Conservation (phyloP, 768 basidiomycete genomes). For the Serendipita sp. region DNA sequence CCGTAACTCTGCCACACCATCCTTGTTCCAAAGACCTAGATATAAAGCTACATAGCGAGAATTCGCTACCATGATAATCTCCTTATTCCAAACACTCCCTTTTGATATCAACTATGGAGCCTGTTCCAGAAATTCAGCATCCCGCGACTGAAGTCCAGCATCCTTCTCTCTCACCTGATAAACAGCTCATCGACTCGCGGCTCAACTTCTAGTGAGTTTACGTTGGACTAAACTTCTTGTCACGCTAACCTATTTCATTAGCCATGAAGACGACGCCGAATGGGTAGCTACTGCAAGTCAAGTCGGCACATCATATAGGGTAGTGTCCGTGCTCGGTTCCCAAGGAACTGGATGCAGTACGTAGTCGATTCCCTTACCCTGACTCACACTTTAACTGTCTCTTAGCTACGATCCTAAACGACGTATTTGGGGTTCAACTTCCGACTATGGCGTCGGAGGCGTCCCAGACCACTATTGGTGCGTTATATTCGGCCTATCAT, state of each 20-base stretch:
- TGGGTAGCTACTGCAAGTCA: not conserved
- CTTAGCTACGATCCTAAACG: not conserved
- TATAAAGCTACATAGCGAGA: too few species aligned
- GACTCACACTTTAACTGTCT: not conserved
- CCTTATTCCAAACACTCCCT: too few species aligned
- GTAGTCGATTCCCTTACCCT: not conserved
- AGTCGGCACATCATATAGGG: not conserved
- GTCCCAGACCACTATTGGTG: not conserved
- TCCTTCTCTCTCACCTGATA: too few species aligned
- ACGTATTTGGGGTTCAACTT: not conserved
- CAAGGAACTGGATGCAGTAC: not conserved
- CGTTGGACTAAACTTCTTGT: too few species aligned
- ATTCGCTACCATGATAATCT: too few species aligned
- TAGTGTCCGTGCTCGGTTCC: not conserved
- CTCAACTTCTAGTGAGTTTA: too few species aligned
- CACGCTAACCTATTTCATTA: not conserved
- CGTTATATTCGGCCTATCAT: not conserved
- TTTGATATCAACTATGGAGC: too few species aligned
- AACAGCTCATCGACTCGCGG: too few species aligned
- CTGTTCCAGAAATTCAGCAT: too few species aligned
- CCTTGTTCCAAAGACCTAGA: too few species aligned
- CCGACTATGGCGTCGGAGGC: not conserved
- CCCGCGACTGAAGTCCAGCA: too few species aligned
- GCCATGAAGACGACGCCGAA: not conserved
- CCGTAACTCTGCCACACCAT: too few species aligned